Evolutionary conservation across 441 rosid species (phyloP).

Genomic region (Populus hybrid): DNA sequence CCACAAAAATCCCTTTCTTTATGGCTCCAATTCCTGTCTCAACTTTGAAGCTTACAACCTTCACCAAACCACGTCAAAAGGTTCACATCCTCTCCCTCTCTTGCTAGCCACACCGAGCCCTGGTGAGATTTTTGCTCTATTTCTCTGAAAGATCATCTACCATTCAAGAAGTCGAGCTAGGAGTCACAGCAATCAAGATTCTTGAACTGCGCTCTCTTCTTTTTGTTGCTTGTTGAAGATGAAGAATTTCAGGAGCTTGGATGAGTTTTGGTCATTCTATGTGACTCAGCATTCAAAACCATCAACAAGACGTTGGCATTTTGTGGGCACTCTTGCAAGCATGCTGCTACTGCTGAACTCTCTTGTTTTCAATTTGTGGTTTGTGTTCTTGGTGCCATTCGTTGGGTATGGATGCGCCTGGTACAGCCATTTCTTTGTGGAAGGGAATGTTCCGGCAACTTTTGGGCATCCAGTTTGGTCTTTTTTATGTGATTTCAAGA

Average conservation of each 20-base stretch:
- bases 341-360: constrained; percentile 47
- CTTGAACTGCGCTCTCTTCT: constrained; percentile 6
- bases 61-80: not conserved
- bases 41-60: not conserved
- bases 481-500: constrained; percentile 75
- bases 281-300: constrained; percentile 88
- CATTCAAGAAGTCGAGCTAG: not conserved
- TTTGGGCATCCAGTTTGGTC: constrained; percentile 97
- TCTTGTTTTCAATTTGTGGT: constrained; percentile 55
- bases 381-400: constrained; percentile 61
- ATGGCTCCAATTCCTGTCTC: not conserved
- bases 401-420: constrained; percentile 83
- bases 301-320: constrained; percentile 87
- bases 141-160: not conserved
- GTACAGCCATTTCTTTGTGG: constrained; percentile 96
- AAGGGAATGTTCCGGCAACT: constrained; percentile 78
- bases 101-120: constrained; percentile 15
- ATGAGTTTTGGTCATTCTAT: constrained; percentile 91
- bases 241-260: constrained; percentile 92
- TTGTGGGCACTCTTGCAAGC: constrained; percentile 64
- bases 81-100: not conserved
- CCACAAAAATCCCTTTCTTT: not conserved
- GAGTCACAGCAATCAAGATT: not conserved
- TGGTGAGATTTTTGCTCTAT: constrained; percentile 4
- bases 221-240: not conserved